phyloP scores from a whole-genome alignment of 768 basidiomycete genomes.

The Hypholoma sublateritium region DNA sequence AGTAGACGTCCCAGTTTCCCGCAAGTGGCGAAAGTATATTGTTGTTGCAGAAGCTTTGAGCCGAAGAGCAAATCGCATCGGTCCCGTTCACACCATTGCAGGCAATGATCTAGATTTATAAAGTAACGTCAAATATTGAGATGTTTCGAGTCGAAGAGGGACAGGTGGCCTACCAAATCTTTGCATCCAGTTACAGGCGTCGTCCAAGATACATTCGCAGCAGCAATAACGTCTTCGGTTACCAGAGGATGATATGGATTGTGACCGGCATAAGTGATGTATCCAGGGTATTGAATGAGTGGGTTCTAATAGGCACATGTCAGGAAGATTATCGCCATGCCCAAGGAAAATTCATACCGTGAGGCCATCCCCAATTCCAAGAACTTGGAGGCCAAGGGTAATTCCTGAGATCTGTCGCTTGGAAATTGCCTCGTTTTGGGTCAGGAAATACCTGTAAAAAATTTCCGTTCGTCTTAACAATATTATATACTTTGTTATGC shows the following conservation, averaged over 20 bases:
- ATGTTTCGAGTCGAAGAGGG: neutral
- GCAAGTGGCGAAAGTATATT: constrained; percentile 43
- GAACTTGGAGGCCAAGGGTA: constrained; percentile 53
- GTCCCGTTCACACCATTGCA: constrained; percentile 46
- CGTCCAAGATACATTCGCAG: constrained; percentile 43
- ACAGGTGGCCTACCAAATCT: constrained; percentile 35
- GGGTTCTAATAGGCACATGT: constrained; percentile 7
- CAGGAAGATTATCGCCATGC: too few species aligned
- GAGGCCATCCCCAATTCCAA: constrained; percentile 62
- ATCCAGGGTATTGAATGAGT: constrained; percentile 52
- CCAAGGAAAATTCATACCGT: constrained; percentile 35
- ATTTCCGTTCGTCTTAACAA: neutral
- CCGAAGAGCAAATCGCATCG: constrained; percentile 50
- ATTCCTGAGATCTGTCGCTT: constrained; percentile 42
- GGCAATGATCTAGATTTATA: constrained; percentile 42
- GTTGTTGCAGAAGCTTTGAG: constrained; percentile 58
- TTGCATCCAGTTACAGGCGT: constrained; percentile 43
- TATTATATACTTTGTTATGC: neutral
- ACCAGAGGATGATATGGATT: constrained; percentile 62
- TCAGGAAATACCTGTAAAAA: constrained; percentile 45
- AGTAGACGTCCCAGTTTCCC: constrained; percentile 40
- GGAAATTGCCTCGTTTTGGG: constrained; percentile 57
- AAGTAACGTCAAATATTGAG: neutral
- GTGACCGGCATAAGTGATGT: constrained; percentile 49
- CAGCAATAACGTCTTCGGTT: constrained; percentile 35